Base-by-base conservation (phyloP, 1,284 basidiomycete genomes). In the Porodaedalea pini region DNA sequence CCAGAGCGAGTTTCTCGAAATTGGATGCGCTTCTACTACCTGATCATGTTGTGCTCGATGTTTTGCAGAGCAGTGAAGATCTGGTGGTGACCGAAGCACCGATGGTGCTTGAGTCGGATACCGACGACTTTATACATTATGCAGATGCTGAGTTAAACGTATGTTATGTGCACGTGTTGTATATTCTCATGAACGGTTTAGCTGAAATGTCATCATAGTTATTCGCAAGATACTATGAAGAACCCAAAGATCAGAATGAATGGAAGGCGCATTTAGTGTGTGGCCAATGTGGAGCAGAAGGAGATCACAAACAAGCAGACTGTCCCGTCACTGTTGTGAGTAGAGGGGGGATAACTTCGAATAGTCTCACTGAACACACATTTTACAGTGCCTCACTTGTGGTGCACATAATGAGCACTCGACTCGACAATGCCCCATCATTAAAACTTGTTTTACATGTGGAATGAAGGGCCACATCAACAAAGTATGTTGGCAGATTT, bases 391-490 rank as follows among this genome's bases (percentile, higher is more conserved):
- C 68, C 71, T 90, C 31, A 92, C 89, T 8, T 97, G 94, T 66
- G 94, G 94, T 53, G 90, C 81, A 15, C 81, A 87, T 56, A 85
- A 96, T 66, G 90, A 94, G 61, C 94, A 97, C 68, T 75, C 80
- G 4, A 90, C 92, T 4, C 77, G 86, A 55, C 83, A 85, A 55
- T 97, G 94, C 71, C 92, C 93, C 0, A 86, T 92, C 59, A 86
- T 84, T 67, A 86, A 94, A 66, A 85, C 83, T 4, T 96, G 94
- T 67, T 95, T 86, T 69, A 81, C 78, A 2, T 97, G 94, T 66
- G 91, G 91, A 27, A 86, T 88, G 79, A 86, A 88, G 66, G 94
- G 94, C 0, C 93, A 97, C 67, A 81, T 92, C 50, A 88, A 81
- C 61, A 78, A 75, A 61, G 88, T 89, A 62, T 57, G 79, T 50